These are phyloP conservation scores for Quercus tomentella DNA, from an alignment of 331 rosid species.

Conservation along the genomic window DNA sequence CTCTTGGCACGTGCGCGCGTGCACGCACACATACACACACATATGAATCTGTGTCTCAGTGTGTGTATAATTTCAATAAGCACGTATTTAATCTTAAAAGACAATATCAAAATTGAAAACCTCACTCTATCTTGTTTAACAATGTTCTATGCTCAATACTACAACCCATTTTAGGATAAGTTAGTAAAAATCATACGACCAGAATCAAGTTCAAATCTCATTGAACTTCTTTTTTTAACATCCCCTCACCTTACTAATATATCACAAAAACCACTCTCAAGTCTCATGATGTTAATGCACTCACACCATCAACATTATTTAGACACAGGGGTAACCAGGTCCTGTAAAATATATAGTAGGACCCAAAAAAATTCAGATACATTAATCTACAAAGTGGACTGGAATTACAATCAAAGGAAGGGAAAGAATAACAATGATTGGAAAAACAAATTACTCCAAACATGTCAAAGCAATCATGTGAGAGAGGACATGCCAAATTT, in stretches of 20 bases:
- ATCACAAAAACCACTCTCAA: neutral
- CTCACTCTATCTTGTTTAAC: neutral
- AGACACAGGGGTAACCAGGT: neutral
- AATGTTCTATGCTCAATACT: neutral
- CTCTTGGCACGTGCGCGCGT: too few species aligned
- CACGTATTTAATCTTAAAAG: too few species aligned
- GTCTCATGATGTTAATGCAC: neutral
- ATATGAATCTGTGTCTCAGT: neutral
- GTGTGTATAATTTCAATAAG: neutral
- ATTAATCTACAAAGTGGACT: neutral
- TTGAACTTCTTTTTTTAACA: neutral
- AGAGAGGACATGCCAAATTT: slow-evolving; percentile 55
- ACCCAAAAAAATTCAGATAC: neutral
- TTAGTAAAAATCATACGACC: too few species aligned
- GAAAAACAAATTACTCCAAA: neutral
- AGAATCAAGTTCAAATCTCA: neutral
- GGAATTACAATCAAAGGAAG: neutral
- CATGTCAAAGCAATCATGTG: neutral
- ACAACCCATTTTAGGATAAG: too few species aligned
- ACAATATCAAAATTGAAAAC: neutral
- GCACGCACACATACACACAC: neutral
- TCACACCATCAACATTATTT: neutral
- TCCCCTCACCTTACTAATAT: too few species aligned
- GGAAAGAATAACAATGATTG: neutral
- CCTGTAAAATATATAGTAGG: neutral